Evolutionary conservation across 768 basidiomycete species (phyloP).

Genomic region (Fomitopsis pulvina): DNA sequence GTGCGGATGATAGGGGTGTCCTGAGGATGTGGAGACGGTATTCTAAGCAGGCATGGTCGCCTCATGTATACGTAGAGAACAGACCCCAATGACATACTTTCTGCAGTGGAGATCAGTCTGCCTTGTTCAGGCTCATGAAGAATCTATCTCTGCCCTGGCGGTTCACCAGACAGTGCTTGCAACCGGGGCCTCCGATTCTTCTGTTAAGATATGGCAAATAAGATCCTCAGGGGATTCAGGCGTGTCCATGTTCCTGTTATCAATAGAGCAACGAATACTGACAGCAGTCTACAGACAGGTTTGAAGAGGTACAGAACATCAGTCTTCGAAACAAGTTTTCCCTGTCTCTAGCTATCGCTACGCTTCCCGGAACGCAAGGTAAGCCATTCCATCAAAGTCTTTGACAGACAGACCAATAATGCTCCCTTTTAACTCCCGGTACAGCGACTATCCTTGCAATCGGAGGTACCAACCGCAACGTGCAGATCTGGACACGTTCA

Average conservation of each 20-base stretch:
- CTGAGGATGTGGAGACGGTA: slow-evolving; percentile 54
- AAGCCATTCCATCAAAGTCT: slow-evolving; percentile 6
- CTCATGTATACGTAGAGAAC: slow-evolving; percentile 24
- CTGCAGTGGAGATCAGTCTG: slow-evolving; percentile 50
- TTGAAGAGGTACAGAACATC: slow-evolving; percentile 48
- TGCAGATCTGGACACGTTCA: slow-evolving; percentile 73
- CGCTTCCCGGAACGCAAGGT: slow-evolving; percentile 70
- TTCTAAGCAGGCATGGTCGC: slow-evolving; percentile 28
- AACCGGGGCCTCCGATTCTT: slow-evolving; percentile 80
- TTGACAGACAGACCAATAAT: neutral
- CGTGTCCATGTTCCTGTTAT: slow-evolving; percentile 4
- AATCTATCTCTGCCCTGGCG: slow-evolving; percentile 65
- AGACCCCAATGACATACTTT: slow-evolving; percentile 17
- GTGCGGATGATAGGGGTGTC: slow-evolving; percentile 71
- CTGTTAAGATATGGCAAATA: slow-evolving; percentile 69
- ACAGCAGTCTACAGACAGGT: slow-evolving; percentile 2
- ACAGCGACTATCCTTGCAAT: slow-evolving; percentile 70
- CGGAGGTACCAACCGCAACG: slow-evolving; percentile 71
- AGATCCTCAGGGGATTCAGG: slow-evolving; percentile 1
- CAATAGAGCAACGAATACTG: neutral
- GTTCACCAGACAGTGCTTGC: slow-evolving; percentile 43
- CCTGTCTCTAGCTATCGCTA: slow-evolving; percentile 55
- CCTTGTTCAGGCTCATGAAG: slow-evolving; percentile 53
- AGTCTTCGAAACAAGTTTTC: slow-evolving; percentile 66
- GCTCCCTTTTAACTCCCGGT: neutral